These are phyloP conservation scores for Psilocybe cubensis DNA, from an alignment of 768 basidiomycete genomes.

Conservation along the genomic window DNA sequence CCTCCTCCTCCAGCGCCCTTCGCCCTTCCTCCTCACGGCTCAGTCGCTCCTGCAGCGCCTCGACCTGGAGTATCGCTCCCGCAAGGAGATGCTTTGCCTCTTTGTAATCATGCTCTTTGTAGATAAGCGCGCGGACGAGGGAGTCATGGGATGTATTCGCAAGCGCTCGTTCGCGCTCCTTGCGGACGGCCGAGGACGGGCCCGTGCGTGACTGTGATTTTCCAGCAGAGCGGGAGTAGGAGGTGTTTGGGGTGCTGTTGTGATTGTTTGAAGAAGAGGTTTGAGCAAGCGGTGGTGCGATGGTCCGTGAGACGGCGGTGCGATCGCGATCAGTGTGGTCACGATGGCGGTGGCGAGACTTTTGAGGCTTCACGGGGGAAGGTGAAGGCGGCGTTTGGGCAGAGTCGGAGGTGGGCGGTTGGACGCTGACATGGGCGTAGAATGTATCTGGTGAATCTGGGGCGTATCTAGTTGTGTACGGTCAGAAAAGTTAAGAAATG, in stretches of 20 bases:
- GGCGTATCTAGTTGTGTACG: conserved; percentile 13
- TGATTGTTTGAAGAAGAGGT: conserved; percentile 1
- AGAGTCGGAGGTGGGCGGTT: conserved; percentile 22
- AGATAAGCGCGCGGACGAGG: conserved; percentile 28
- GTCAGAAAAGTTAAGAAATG: neutral
- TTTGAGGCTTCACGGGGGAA: too few relatives aligned
- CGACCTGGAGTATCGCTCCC: conserved; percentile 29
- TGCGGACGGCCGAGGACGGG: conserved; percentile 16
- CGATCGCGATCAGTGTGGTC: too few relatives aligned
- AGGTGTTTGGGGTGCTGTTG: conserved; percentile 1
- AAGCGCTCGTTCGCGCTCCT: conserved; percentile 28
- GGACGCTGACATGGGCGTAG: conserved; percentile 15
- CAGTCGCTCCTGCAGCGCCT: conserved; percentile 20
- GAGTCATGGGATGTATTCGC: conserved; percentile 27
- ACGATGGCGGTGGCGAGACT: too few relatives aligned
- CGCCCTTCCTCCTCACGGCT: conserved; percentile 15
- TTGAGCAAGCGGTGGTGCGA: conserved; percentile 4
- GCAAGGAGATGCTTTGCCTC: conserved; percentile 32
- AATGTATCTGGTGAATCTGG: conserved; percentile 20
- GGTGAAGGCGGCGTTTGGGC: conserved; percentile 14
- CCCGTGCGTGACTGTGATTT: neutral
- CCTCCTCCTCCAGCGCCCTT: conserved; percentile 26
- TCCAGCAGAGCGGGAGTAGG: conserved; percentile 7
- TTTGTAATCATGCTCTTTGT: conserved; percentile 28
- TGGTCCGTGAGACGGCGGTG: too few relatives aligned